These are phyloP conservation scores for Ehretia macrophylla DNA, from an alignment of 257 asterid genomes.

Conservation along the genomic window DNA sequence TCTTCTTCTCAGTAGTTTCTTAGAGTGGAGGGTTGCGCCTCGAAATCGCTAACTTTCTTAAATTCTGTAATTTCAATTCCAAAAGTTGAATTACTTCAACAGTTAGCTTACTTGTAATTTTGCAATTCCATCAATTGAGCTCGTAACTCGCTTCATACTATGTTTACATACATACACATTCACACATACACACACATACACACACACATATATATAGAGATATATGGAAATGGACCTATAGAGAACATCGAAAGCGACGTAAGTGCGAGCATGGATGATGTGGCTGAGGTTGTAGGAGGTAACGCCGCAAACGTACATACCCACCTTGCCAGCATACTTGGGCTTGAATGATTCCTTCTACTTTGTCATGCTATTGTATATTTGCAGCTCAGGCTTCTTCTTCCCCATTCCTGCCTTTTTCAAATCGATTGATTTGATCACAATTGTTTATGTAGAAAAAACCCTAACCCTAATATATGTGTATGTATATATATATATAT, in stretches of 20 bases:
- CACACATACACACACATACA: background rate
- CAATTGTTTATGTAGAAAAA: background rate
- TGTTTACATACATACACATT: background rate
- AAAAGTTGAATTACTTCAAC: too few species aligned
- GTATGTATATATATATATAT: too few species aligned
- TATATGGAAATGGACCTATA: conserved; percentile 38
- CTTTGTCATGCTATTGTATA: conserved; percentile 63
- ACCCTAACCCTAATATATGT: background rate
- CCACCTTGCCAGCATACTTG: conserved; percentile 51
- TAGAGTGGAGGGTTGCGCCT: too few species aligned
- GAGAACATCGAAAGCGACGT: conserved; percentile 79
- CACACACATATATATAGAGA: background rate
- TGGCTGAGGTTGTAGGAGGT: conserved; percentile 82
- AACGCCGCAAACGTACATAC: conserved; percentile 86
- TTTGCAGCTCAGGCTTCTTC: conserved; percentile 32
- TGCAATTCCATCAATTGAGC: too few species aligned
- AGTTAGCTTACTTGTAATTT: too few species aligned
- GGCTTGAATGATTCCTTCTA: conserved; percentile 66
- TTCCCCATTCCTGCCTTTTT: conserved; percentile 11
- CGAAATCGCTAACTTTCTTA: too few species aligned
- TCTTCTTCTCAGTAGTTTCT: too few species aligned
- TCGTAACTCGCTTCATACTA: too few species aligned
- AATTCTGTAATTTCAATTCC: too few species aligned
- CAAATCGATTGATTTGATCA: background rate
- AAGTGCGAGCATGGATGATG: conserved; percentile 90